Percentiles rank a stretch among this genome's conserved stretches.
phyloP scores from a whole-genome alignment of 2,329 filamentous ascomycete species.

The Penicillium frequentans region DNA sequence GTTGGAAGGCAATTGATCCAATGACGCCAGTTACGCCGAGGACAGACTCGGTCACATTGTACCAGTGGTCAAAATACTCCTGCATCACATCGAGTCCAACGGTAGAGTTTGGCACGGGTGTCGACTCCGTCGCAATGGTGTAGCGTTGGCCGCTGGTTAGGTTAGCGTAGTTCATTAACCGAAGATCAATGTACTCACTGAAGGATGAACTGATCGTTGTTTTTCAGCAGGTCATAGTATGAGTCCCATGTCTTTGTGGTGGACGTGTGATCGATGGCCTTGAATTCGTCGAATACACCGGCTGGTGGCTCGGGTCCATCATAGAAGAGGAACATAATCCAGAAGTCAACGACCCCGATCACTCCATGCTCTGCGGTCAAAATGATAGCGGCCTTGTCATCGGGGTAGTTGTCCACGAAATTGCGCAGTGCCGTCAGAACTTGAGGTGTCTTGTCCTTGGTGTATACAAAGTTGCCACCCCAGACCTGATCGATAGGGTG shows the following conservation, averaged over 20 bases:
- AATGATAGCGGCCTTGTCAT: constrained; percentile 62
- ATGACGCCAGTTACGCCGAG: constrained; percentile 29
- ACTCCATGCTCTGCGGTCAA: constrained; percentile 53
- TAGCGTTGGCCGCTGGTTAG: constrained; percentile 37
- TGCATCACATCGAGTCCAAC: constrained; percentile 32
- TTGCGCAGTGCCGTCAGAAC: constrained; percentile 34
- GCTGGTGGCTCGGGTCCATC: constrained; percentile 56
- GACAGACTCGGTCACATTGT: constrained; percentile 29
- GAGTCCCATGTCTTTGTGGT: constrained; percentile 48
- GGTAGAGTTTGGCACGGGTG: constrained; percentile 34
- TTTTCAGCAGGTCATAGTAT: constrained; percentile 47
- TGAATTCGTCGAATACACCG: constrained; percentile 59
- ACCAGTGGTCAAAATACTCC: constrained; percentile 35
- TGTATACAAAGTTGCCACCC: constrained; percentile 50
- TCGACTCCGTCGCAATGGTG: constrained; percentile 41
- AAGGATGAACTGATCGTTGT: constrained; percentile 44
- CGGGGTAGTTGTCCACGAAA: constrained; percentile 51
- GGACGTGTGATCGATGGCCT: constrained; percentile 48
- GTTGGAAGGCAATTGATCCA: constrained; percentile 39
- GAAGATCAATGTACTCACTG: constrained; percentile 12
- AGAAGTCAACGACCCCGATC: constrained; percentile 47
- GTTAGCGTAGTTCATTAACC: background rate
- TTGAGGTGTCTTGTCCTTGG: constrained; percentile 35
- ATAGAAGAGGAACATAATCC: constrained; percentile 65
- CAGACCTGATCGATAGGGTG: constrained; percentile 42